Base-by-base conservation (phyloP, 352 stramenopile genomes). In the Phytopythium litorale region DNA sequence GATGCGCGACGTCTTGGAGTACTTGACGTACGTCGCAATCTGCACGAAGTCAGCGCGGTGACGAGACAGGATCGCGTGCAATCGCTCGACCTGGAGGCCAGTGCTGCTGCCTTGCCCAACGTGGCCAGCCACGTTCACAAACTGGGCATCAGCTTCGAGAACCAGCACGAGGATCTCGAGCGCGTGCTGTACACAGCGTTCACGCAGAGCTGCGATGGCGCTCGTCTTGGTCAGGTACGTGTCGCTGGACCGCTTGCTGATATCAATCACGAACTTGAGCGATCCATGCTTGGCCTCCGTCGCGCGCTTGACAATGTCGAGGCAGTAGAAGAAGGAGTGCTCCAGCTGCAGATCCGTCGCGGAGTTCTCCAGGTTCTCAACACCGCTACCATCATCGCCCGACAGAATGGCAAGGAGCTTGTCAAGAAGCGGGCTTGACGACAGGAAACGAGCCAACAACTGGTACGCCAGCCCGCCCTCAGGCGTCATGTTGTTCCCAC, bases 11-110 rank as follows among this genome's bases (percentile, higher is more conserved):
- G 78, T 81, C 70, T 92, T 91, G 18, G 78, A 86, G 68, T 91
- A 95, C 66, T 90, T 87, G 58, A 95, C 81, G 68, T 93, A 95
- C 72, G 90, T 81, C 54, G 88, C 68, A 60, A 95, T 84, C 53
- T 78, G 87, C 37, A 95, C 82, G 55, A 95, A 89, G 51, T 92
- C 82, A 15, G 74, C 59, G 6, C 81, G 82, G 42, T 90, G 76
- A 28, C 84, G 84, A 42, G 73, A 84, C 58, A 95, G 66, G 40
- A 92, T 89, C 30, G 67, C 87, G 66, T 92, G 80, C 48, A 95
- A 76, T 65, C 83, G 81, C 62, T 95, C 84, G 16, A 92, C 74
- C 62, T 91, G 84, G 19, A 89, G 61, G 30, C 79, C 75, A n/a
- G 21, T 48, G 11, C 35, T 35, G 25, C 23, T 59, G n/a, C 37